phyloP scores from a whole-genome alignment of 257 asterid genomes.

The Oldenlandia corymbosa region DNA sequence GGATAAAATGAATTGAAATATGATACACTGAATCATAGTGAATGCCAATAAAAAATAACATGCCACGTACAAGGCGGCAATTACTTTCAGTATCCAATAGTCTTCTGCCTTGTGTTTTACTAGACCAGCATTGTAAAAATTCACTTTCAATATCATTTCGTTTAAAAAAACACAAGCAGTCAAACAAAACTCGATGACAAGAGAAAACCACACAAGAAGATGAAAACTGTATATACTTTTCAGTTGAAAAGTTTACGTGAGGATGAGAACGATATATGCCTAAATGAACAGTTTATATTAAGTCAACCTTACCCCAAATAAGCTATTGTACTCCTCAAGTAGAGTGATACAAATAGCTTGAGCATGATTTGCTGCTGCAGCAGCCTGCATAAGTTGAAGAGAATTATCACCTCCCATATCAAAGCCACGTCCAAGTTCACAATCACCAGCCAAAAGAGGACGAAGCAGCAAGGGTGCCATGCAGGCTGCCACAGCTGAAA shows the following conservation, averaged over 20 bases:
- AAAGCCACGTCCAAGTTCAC: conserved; percentile 66
- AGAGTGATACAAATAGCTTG: conserved; percentile 91
- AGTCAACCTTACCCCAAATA: conserved; percentile 98
- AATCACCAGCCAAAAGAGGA: conserved; percentile 96
- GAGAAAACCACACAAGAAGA: too few relatives aligned
- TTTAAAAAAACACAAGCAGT: too few relatives aligned
- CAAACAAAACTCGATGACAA: too few relatives aligned
- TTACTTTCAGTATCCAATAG: too few relatives aligned
- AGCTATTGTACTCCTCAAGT: conserved; percentile 77
- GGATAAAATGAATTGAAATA: too few relatives aligned
- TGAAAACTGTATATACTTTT: too few relatives aligned
- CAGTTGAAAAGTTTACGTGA: background rate
- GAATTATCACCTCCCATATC: conserved; percentile 89
- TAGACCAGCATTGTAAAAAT: too few relatives aligned
- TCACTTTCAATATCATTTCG: too few relatives aligned
- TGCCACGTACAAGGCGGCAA: too few relatives aligned
- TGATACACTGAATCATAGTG: too few relatives aligned
- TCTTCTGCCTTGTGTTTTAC: too few relatives aligned
- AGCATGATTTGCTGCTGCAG: conserved; percentile 99
- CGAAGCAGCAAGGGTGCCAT: conserved; percentile 99
- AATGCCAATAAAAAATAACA: background rate
- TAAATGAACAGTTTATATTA: too few relatives aligned
- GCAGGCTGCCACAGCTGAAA: conserved; percentile 99
- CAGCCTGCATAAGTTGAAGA: conserved; percentile 90
- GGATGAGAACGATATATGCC: background rate